Evolutionary conservation across 441 rosid species (phyloP), one percentile per base, ranked within the genome.

Genomic region (Hypseocharis bilobata): DNA sequence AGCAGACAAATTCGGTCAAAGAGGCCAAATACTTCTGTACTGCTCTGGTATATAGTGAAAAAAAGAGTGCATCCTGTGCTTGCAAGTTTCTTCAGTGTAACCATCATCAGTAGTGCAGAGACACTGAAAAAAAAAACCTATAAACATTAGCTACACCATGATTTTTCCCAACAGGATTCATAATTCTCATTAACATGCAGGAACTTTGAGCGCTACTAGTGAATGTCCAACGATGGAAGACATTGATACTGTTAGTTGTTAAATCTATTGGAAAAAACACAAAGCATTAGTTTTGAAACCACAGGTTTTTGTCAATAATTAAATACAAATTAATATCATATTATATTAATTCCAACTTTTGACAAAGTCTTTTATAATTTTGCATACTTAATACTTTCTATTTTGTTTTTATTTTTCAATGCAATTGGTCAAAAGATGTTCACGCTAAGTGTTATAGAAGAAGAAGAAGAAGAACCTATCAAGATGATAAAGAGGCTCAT

Each of bases 81-180:
- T 27, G 99, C 94, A 70, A 91, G 98, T 80, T 94, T 91, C 84
- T 83, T 94, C 63, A 94, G 73, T 6, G 99, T 94, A 70, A 94
- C 98, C 99, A 94, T 91, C 99, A 94, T 94, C 77, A 94, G 84
- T 72, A 94, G 87, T 14, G 99, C 97, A 51, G 99, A 91, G 58
- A 94, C 99, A 73, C 99, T 93, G 85, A 66, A 19, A 6, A 59
- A 44, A 30, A 26, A 5, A 67, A 66, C 44, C 55, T 20, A 28
- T 4, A 65, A 57, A 56, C 28, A 56, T 79, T 62, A 69, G 70
- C 66, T 30, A 57, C 62, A 40, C 16, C 47, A 20, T 17, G 36
- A 57, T 40, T 16, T 10, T 44, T 17, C 17, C 14, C 3, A 16
- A n/a, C 52, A 66, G 55, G 34, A 38, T 34, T 19, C 63, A 58